A percentile compares a stretch with the other conserved stretches of the same genome.
phyloP scores from a whole-genome alignment of 139 green algal genomes.

The Limnomonas spitsbergensis region DNA sequence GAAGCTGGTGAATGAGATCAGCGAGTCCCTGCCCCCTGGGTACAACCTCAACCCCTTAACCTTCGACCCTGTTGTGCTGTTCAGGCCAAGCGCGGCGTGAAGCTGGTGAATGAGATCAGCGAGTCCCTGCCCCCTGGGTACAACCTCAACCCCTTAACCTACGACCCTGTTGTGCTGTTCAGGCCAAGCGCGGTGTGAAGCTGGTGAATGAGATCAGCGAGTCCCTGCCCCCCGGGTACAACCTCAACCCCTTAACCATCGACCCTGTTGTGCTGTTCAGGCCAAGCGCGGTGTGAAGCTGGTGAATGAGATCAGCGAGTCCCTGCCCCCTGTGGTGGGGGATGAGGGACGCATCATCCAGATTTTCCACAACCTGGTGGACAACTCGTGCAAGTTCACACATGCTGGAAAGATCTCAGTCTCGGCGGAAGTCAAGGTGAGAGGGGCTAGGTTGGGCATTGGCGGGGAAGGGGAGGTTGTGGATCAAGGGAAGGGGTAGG shows the following conservation, averaged over 20 bases:
- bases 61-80: too few relatives aligned
- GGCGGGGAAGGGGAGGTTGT: too few relatives aligned
- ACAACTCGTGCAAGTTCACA: slow-evolving; percentile 29
- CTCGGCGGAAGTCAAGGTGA: slow-evolving; percentile 13
- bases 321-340: slow-evolving; percentile 35
- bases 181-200: neutral
- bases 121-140: neutral
- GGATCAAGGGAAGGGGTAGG: too few relatives aligned
- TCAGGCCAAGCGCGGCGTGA: neutral
- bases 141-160: slow-evolving; percentile 11
- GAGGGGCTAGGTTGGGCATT: too few relatives aligned
- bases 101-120: neutral
- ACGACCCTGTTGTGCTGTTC: neutral
- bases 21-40: neutral
- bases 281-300: slow-evolving; percentile 43
- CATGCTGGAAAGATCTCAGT: slow-evolving; percentile 18
- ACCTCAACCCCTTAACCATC: too few relatives aligned
- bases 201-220: neutral
- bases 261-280: too few relatives aligned
- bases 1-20: neutral
- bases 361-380: slow-evolving; percentile 38
- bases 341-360: slow-evolving; percentile 53
- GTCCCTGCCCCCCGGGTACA: neutral
- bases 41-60: slow-evolving; percentile 14
- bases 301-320: slow-evolving; percentile 29